Evolutionary conservation across 768 basidiomycete genomes (phyloP), one percentile per base, ranked within the genome.

Genomic region (Leccinum pellstonianum): DNA sequence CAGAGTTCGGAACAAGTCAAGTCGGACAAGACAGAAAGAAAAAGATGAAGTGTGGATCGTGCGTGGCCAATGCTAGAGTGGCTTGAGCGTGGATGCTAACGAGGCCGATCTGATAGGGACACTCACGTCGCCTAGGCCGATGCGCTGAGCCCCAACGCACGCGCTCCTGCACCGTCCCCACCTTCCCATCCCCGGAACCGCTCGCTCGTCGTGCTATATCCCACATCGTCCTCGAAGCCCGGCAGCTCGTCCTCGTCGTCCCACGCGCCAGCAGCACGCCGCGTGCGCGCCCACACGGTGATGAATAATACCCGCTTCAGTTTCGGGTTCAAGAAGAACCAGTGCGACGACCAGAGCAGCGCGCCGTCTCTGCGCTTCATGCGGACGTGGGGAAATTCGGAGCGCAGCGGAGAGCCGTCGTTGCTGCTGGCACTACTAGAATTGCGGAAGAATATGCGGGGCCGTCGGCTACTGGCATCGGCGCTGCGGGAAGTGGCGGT

Each of bases 261-360:
- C 77, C 80, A 84, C 55, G 77, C 83, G 43, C 82, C 76, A 17
- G 78, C 76, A 19, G 84, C 77, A 52, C 83, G 82, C 66, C 81
- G 83, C 33, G 88, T 87, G 48, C 89, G 84, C 7, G 95, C 93
- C 93, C 94, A 97, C 21, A 93, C 86, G 2, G 93, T 90, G 59
- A 97, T 83, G 77, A 96, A 98, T 57, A 98, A 76, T 67, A 98
- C 85, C 21, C 95, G 86, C 78, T 95, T 97, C 76, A 87, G 77
- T 78, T 93, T 95, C 68, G 89, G 84, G 80, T 95, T 96, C 68
- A 93, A 79, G 79, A 98, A 96, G 80, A 98, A 98, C 88, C 93
- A 96, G 72, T 96, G 93, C 11, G 92, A 93, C 35, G 92, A 95
- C 95, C 95, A 98, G 7, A 98, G 80, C 58, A 98, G 77, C 4